Evolutionary conservation across 1,139 yeast genomes (phyloP), one percentile per base, ranked within the genome.

Genomic region (Blastobotrys aristatus): DNA sequence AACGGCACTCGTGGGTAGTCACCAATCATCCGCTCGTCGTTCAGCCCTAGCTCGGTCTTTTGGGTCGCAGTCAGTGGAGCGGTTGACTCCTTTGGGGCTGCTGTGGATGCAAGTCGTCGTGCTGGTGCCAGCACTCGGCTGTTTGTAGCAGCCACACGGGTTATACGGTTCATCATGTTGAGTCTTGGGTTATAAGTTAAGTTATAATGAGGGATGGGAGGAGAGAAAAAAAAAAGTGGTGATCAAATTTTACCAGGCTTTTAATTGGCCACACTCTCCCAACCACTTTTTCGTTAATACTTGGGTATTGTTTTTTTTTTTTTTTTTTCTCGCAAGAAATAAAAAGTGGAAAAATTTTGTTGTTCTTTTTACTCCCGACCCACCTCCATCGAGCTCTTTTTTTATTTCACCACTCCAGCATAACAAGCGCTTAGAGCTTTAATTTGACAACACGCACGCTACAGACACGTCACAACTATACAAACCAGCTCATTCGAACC

Each of bases 1-100:
- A 72, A 73, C 44, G 70, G 65, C 26, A 71, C 65, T 14, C 72
- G 69, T 40, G 83, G 82, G 51, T 78, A 76, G 50, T 75, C 77
- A 18, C 75, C 75, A 46, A 65, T 57, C 60, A 48, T 27, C 39
- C 56, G 52, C 33, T 54, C 56, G 46, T 52, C 53, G 42, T 48
- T 47, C 30, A 46, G 17, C n/a, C 50, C 48, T 11, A 33, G 29
- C 37, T 40, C 48, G 13, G 42, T 20, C 11, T 41, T 35, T 29
- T 31, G 37, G 17, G 40, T 41, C 22, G 50, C 50, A 14, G 42
- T 48, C 32, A 40, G 17, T 21, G 50, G 47, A 29, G 18, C 40
- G 20, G 21, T 21, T 17, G 32, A n/a, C 8, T 14, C 24, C 11
- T 20, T 27, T 24, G 18, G 26, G 2, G 49, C 16, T 11, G 22